Base-by-base conservation (phyloP, 1,139 yeast genomes). In the Oligophagozyma castellii region DNA sequence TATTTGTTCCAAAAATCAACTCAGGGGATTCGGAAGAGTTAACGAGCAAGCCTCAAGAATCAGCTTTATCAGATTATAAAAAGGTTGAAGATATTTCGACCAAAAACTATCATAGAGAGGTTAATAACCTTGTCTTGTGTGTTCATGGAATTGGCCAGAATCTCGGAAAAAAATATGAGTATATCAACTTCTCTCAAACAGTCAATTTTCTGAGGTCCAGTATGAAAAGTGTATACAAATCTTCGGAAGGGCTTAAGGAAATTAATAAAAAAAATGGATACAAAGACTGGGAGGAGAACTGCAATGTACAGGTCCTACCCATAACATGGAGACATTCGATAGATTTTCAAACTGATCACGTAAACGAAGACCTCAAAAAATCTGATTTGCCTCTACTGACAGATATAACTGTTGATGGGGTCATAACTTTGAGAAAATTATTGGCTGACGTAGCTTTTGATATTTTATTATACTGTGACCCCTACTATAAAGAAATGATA, bases 141-240 rank as follows among this genome's bases (percentile, higher is more conserved):
- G 67, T 86, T 26, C 98, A 89, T 53, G 96, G 98, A 0, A 81
- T 89, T 38, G 96, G 96, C 2, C 98, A 89, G 51, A 72, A 77
- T 23, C 61, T 89, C 35, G 92, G 94, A 3, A 70, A 73, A 31
- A 72, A 72, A 42, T 77, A 78, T 41, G 84, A 84, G 37, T 72
- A 80, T 21, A 73, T 84, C 27, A 83, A 83, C 47, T 89, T 89
- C 55, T 74, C 89, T 4, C 94, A 84, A 51, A 83, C 89, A 16
- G 71, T 84, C 31, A 80, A 79, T 44, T 64, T 70, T 16, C 53
- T 84, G 37, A 61, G 95, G 31, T 65, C 67, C 30, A 69, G 75
- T 27, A 62, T 80, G 62, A 73, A 71, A 36, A 54, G 57, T 5
- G 70, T 75, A 2, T 76, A 66, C 45, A 46, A 58, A 5, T 63